A percentile compares a stretch with the other conserved stretches of the same genome.
These are phyloP conservation scores for Suillus subaureus DNA, from an alignment of 768 basidiomycete genomes.

Conservation along the genomic window DNA sequence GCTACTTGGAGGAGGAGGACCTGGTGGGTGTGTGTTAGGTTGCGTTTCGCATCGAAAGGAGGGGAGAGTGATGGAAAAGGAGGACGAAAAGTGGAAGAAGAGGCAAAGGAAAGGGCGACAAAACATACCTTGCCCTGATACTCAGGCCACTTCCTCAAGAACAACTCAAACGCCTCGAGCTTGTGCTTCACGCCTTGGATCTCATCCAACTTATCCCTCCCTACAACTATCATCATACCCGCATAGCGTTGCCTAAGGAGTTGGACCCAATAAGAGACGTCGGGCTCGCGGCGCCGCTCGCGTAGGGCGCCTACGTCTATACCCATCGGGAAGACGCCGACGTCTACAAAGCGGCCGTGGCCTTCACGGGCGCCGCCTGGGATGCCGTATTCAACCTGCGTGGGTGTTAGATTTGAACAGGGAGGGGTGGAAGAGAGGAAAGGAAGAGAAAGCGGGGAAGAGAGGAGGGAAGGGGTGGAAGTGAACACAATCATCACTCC, in stretches of 20 bases:
- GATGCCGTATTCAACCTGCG: slow-evolving; percentile 4
- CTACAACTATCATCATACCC: slow-evolving; percentile 87
- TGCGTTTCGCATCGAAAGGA: background rate
- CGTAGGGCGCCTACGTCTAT: slow-evolving; percentile 76
- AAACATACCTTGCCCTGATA: slow-evolving; percentile 67
- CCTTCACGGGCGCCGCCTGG: slow-evolving; percentile 5
- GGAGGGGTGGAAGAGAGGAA: background rate
- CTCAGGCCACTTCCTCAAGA: slow-evolving; percentile 78
- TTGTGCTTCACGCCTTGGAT: slow-evolving; percentile 87
- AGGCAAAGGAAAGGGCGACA: background rate
- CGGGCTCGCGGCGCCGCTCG: slow-evolving; percentile 70
- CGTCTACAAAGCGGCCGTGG: slow-evolving; percentile 73
- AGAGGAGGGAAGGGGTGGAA: no score
- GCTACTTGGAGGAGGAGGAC: slow-evolving; percentile 88
- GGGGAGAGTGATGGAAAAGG: background rate
- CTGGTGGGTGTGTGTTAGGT: slow-evolving; percentile 30
- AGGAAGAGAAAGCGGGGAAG: background rate
- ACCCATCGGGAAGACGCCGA: slow-evolving; percentile 89
- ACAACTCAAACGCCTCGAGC: slow-evolving; percentile 78
- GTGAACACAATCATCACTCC: background rate
- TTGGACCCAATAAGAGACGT: slow-evolving; percentile 82
- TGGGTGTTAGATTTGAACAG: background rate
- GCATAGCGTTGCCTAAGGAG: slow-evolving; percentile 79
- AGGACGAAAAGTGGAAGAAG: background rate
- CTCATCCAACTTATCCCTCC: slow-evolving; percentile 87